Evolutionary conservation across 352 stramenopile species (phyloP).

Genomic region (Phytophthora litchii): DNA sequence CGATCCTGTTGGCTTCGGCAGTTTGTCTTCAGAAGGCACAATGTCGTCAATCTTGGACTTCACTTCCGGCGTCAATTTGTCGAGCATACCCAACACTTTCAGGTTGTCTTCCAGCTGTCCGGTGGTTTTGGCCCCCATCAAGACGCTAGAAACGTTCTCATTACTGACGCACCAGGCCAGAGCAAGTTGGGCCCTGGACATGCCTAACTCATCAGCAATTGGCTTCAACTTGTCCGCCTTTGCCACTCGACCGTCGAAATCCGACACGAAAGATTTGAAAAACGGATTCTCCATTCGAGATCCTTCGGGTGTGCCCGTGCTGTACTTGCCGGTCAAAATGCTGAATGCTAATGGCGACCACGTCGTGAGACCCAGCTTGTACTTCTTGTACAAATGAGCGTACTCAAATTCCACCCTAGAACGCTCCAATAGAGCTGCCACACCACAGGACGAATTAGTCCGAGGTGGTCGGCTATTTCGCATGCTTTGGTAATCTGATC

Average conservation of each 20-base stretch:
- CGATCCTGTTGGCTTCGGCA: background rate
- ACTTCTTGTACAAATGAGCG: conserved; percentile 35
- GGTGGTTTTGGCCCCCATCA: conserved; percentile 50
- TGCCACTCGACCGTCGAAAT: conserved; percentile 9
- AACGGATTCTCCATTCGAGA: conserved; percentile 28
- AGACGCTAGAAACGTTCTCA: conserved; percentile 55
- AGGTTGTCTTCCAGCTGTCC: conserved; percentile 65
- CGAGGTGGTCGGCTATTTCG: conserved; percentile 38
- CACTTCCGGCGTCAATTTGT: conserved; percentile 50
- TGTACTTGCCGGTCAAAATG: conserved; percentile 69
- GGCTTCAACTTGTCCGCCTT: conserved; percentile 34
- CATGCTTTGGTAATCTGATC: conserved; percentile 56
- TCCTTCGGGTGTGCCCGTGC: conserved; percentile 17
- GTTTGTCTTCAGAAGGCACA: conserved; percentile 10
- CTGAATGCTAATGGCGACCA: conserved; percentile 45
- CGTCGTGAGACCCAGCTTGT: conserved; percentile 40
- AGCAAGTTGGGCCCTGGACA: conserved; percentile 50
- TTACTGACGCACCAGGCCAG: conserved; percentile 68
- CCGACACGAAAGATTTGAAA: conserved; percentile 28
- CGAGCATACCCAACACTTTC: conserved; percentile 40
- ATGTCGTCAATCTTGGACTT: conserved; percentile 35
- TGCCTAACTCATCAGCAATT: conserved; percentile 47
- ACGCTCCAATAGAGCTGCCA: conserved; percentile 63
- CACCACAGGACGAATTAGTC: conserved; percentile 34
- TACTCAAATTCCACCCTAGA: conserved; percentile 63